Evolutionary conservation across 139 green algal species (phyloP).

Genomic region (Eudorina sp.): DNA sequence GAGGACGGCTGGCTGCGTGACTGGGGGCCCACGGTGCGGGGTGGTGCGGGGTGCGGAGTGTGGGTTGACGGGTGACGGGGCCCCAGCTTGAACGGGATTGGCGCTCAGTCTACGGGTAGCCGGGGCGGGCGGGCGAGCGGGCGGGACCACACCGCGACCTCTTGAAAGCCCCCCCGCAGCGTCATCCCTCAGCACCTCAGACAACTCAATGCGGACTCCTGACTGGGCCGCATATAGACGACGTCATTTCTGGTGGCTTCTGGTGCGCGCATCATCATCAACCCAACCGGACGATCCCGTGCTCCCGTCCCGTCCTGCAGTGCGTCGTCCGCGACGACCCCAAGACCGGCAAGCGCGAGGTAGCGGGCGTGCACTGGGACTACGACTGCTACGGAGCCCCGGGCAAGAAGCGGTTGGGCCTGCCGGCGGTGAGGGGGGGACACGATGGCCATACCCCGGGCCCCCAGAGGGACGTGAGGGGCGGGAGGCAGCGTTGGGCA

Average conservation of each 20-base stretch:
- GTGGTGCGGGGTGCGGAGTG: not conserved
- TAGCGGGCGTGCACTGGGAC: slow-evolving; percentile 79
- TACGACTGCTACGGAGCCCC: slow-evolving; percentile 74
- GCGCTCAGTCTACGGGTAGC: too few species aligned
- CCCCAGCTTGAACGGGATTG: too few species aligned
- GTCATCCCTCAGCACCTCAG: not conserved
- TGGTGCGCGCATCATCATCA: too few species aligned
- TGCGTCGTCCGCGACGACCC: slow-evolving; percentile 62
- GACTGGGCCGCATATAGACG: not conserved
- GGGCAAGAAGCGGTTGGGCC: slow-evolving; percentile 54
- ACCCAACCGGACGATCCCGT: too few species aligned
- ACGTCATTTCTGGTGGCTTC: not conserved
- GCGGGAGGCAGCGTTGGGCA: too few species aligned
- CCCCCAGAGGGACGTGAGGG: too few species aligned
- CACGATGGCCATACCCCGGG: not conserved
- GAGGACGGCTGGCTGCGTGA: slow-evolving; percentile 78
- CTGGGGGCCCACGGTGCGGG: slow-evolving; percentile 71
- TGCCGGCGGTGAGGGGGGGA: slow-evolving; percentile 41
- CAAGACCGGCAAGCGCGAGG: slow-evolving; percentile 66
- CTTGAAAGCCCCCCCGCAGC: too few species aligned
- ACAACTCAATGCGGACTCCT: not conserved
- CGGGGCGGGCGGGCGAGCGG: too few species aligned
- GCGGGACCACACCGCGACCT: too few species aligned
- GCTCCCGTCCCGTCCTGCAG: not conserved
- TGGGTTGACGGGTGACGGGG: too few species aligned